Conservation (phyloP, 202 grass and related monocot genomes). For the Alloteropsis angusta region DNA sequence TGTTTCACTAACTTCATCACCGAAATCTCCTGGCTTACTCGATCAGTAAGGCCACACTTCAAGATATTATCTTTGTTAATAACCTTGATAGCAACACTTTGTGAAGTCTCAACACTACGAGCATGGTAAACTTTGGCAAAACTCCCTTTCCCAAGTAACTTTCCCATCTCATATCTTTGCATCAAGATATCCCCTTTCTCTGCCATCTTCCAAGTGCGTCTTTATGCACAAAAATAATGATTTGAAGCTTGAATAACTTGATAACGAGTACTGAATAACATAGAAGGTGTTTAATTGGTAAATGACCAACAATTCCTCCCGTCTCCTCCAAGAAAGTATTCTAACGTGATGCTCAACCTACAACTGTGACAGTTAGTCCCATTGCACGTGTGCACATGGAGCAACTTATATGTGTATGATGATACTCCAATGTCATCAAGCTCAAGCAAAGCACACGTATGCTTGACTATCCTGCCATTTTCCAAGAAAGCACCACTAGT, state of each 20-base stretch:
- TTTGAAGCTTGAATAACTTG: not conserved
- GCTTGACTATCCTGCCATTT: conserved; percentile 12
- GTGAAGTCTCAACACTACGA: conserved; percentile 43
- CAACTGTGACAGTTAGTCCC: conserved; percentile 19
- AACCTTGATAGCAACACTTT: conserved; percentile 83
- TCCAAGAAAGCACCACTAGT: conserved; percentile 30
- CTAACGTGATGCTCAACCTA: conserved; percentile 34
- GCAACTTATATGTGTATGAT: not conserved
- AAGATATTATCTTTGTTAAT: conserved; percentile 86
- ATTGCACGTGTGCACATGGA: conserved; percentile 28
- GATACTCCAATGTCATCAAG: conserved; percentile 42
- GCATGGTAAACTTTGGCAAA: conserved; percentile 94
- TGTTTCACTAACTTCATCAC: conserved; percentile 85
- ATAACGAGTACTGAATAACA: not conserved
- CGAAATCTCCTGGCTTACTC: conserved; percentile 76
- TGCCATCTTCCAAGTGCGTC: conserved; percentile 27
- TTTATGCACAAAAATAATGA: not conserved
- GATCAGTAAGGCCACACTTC: conserved; percentile 65
- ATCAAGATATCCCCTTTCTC: conserved; percentile 71
- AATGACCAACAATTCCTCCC: conserved; percentile 33
- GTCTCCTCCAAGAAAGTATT: conserved; percentile 44
- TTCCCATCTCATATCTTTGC: conserved; percentile 70
- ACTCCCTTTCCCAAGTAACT: conserved; percentile 75
- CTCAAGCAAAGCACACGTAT: conserved; percentile 17
- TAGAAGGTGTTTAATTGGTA: not conserved